Base-by-base conservation (phyloP, 345 rosid genomes). In the Geranium brycei region DNA sequence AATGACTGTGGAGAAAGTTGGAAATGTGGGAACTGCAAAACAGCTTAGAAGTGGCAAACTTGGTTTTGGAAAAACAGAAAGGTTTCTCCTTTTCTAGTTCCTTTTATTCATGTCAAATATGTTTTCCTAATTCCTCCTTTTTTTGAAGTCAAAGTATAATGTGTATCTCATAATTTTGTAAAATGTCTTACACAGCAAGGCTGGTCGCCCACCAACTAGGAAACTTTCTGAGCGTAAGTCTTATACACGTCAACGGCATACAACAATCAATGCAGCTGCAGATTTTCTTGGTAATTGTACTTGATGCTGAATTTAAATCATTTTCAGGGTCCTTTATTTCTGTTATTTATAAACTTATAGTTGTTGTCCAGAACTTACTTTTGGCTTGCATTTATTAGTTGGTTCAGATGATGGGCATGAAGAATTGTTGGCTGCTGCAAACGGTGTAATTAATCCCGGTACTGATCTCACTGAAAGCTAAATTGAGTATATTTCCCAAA, bases 171-270 rank as follows among this genome's bases (percentile, higher is more conserved):
- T 60, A 16, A 55, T 67, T 76, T 68, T 28, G 63, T 73, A 57
- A 58, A 64, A 70, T 72, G n/a, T 74, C 76, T 65, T 79, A 32
- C 67, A 66, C 95, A 90, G 97, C 83, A 90, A 84, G 76, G 73
- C 82, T n/a, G 95, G 99, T 62, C 91, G 97, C 70, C 96, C 91
- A 61, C 85, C 95, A 61, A 79, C 91, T 67, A 85, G 97, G 78
- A 93, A 93, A 82, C 87, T 84, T 67, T 81, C 96, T 74, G 97
- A 84, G 68, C 91, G 97, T 60, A 90, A 81, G 78, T 87, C 88
- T 67, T 86, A 90, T 80, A 75, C 74, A 63, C 92, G 91, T 31
- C 88, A 86, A 75, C 84, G 83, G 73, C 87, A 80, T 67, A 64
- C 86, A 18, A 75, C 79, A 16, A 64, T 82, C 61, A 79, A 78